Evolutionary conservation across 2,329 filamentous ascomycete species (phyloP).

Genomic region (Knufia petricola): DNA sequence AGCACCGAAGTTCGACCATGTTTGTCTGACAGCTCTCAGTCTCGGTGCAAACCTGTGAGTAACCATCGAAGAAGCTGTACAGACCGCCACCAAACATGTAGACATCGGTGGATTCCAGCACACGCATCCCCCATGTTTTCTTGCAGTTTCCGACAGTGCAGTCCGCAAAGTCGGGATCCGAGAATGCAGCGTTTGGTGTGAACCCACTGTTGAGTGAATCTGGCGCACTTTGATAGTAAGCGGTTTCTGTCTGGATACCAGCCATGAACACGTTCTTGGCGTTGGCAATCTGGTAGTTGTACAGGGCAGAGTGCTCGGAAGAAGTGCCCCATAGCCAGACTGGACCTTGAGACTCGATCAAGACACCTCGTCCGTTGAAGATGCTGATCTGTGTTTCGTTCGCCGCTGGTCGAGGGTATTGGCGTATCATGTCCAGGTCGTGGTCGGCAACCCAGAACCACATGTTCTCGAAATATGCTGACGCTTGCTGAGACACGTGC

Average conservation of each 20-base stretch:
- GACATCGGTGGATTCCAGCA: slow-evolving; percentile 57
- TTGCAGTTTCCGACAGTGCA: slow-evolving; percentile 52
- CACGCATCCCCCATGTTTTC: slow-evolving; percentile 68
- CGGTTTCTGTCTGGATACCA: slow-evolving; percentile 80
- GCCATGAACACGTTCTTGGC: slow-evolving; percentile 74
- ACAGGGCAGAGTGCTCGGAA: slow-evolving; percentile 51
- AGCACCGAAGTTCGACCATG: slow-evolving; percentile 64
- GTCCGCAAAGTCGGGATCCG: slow-evolving; percentile 60
- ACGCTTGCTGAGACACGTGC: slow-evolving; percentile 46
- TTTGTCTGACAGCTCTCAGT: slow-evolving; percentile 65
- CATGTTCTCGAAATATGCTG: slow-evolving; percentile 74
- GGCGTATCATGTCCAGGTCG: slow-evolving; percentile 65
- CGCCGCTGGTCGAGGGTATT: slow-evolving; percentile 25
- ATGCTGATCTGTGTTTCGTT: slow-evolving; percentile 53
- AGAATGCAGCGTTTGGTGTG: slow-evolving; percentile 45
- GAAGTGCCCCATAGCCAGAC: slow-evolving; percentile 73
- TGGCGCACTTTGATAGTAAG: slow-evolving; percentile 69
- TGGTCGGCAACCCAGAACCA: slow-evolving; percentile 91
- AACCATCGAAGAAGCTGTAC: slow-evolving; percentile 80
- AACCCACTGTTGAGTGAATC: slow-evolving; percentile 63
- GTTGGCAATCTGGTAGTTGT: slow-evolving; percentile 75
- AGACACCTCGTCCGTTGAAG: slow-evolving; percentile 77
- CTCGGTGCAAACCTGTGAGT: slow-evolving; percentile 58
- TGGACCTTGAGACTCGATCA: slow-evolving; percentile 66
- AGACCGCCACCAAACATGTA: slow-evolving; percentile 64